These are phyloP conservation scores for Fomes fomentarius DNA, from an alignment of 1,284 basidiomycete genomes.

Conservation along the genomic window DNA sequence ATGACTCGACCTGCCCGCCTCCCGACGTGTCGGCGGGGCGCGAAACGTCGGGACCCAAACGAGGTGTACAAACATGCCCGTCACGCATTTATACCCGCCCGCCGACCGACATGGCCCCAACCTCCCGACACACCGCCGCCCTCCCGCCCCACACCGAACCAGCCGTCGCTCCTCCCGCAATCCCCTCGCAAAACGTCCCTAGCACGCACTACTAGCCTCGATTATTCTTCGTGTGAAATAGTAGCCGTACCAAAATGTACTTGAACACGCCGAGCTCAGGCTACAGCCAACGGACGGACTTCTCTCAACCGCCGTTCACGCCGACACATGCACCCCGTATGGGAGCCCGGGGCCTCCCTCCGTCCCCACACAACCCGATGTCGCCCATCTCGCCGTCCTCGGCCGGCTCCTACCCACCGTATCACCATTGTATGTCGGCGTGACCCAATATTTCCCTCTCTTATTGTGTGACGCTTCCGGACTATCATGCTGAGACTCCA, in stretches of 20 bases:
- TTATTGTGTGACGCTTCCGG: constrained; percentile 24
- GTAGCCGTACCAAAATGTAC: constrained; percentile 15
- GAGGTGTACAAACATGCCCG: constrained; percentile 9
- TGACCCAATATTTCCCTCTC: not conserved
- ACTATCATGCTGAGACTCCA: constrained; percentile 4
- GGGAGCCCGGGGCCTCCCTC: constrained; percentile 9
- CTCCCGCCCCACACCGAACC: constrained; percentile 18
- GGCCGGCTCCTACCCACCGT: constrained; percentile 9
- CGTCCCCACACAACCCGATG: constrained; percentile 10
- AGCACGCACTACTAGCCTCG: not conserved
- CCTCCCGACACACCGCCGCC: constrained; percentile 16
- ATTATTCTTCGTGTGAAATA: not conserved
- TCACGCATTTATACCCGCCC: constrained; percentile 18
- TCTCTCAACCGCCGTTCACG: constrained; percentile 14
- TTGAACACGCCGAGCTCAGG: constrained; percentile 13
- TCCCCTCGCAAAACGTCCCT: not conserved
- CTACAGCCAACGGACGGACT: constrained; percentile 4
- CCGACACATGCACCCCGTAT: constrained; percentile 19
- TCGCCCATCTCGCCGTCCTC: constrained; percentile 6
- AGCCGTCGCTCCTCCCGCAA: not conserved
- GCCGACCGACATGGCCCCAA: constrained; percentile 15
- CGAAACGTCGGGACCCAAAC: constrained; percentile 16
- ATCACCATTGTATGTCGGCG: constrained; percentile 18
- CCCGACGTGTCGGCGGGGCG: constrained; percentile 19
- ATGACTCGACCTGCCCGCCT: constrained; percentile 25